Evolutionary conservation across 345 rosid species (phyloP), one percentile per base, ranked within the genome.

Genomic region (Hibiscus syriacus): DNA sequence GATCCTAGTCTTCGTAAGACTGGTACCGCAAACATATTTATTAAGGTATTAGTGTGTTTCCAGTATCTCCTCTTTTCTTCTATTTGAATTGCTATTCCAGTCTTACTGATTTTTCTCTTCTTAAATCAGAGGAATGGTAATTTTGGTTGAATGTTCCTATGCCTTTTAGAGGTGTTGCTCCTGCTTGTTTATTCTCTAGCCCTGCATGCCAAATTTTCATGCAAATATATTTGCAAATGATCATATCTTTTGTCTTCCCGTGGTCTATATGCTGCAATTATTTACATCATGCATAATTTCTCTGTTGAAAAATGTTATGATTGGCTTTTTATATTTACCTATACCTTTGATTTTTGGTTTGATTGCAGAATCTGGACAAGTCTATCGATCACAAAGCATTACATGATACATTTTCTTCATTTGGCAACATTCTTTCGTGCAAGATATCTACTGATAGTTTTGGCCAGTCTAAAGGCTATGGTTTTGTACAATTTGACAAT

Each of bases 401-500:
- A 48, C 92, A 86, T 1, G 96, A 94, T 6, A 94, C 97, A 2
- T 89, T 91, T 78, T 89, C 97, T 22, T 53, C 90, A 34, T 94
- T 94, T 80, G 97, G 99, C 43, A 78, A 73, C 59, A 85, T 94
- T 52, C 89, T 94, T 3, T 94, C 99, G 6, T 90, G 96, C 85
- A 94, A 91, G 86, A 88, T 94, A 60, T 90, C 96, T 54, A 87
- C 84, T 59, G 95, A 91, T 64, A 36, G 65, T 55, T 76, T 83
- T 73, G 97, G 97, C 59, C 95, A 87, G 74, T 94, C 97, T 14
- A 94, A 84, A 80, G 99, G 99, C 59, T 87, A 91, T 74, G 97
- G 99, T 10, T 94, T 94, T 76, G 99, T 91, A 43, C 97, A 91
- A 71, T 94, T 79, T 74, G 95, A 87, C 64, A 82, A 55, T 56